Conservation (phyloP, 2,329 filamentous ascomycete species). For the Ceratocystis smalleyi region DNA sequence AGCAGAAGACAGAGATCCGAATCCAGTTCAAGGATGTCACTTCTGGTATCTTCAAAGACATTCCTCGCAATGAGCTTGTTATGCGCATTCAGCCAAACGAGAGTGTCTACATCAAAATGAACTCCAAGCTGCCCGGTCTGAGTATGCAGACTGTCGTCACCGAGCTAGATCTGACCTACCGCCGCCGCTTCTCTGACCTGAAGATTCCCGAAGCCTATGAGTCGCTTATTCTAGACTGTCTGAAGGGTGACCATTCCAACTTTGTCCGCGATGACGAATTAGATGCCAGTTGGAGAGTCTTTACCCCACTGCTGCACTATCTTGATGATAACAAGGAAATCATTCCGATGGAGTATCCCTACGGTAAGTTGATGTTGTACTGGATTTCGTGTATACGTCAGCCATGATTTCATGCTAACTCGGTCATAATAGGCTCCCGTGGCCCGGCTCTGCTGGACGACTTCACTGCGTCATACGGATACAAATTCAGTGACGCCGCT, state of each 20-base stretch:
- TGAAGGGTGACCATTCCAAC: conserved; percentile 99
- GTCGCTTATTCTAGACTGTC: conserved; percentile 86
- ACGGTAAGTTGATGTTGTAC: conserved; percentile 49
- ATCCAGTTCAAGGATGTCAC: conserved; percentile 99
- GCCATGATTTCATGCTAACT: conserved; percentile 13
- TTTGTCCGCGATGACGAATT: conserved; percentile 95
- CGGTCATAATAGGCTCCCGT: conserved; percentile 57
- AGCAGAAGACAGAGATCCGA: conserved; percentile 98
- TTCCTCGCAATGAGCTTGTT: conserved; percentile 95
- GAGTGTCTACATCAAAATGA: conserved; percentile 99
- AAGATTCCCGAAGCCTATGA: conserved; percentile 99
- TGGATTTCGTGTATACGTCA: conserved; percentile 14
- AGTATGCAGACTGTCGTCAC: conserved; percentile 99
- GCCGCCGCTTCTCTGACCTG: conserved; percentile 93
- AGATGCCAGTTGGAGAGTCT: conserved; percentile 96
- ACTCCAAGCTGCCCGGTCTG: conserved; percentile 93
- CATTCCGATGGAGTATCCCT: conserved; percentile 98
- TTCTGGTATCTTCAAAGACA: conserved; percentile 98
- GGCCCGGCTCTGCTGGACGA: conserved; percentile 93
- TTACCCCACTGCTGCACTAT: conserved; percentile 93
- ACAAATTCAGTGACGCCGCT: conserved; percentile 95
- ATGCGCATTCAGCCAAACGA: conserved; percentile 99
- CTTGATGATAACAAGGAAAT: conserved; percentile 99
- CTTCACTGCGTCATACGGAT: conserved; percentile 94
- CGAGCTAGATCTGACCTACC: conserved; percentile 94